Evolutionary conservation across 2,329 filamentous ascomycete genomes (phyloP), one percentile per base, ranked within the genome.

Genomic region (Sordariomycetes sp.): DNA sequence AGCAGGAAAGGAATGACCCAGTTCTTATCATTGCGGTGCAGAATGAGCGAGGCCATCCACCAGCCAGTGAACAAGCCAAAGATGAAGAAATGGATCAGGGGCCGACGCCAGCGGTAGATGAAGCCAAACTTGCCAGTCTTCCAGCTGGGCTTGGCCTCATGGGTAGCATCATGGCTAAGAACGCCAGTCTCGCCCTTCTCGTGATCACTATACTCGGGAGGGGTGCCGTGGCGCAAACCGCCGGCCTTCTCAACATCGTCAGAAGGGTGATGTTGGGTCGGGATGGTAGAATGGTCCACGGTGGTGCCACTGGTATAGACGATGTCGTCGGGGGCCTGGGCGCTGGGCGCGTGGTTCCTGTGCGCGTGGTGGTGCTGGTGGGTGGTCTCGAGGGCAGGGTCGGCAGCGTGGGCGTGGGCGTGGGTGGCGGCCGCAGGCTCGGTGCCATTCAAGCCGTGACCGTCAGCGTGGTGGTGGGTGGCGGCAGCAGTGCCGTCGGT

Each of bases 1-100:
- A 94, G 53, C 33, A 94, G 67, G 59, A 93, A 92, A 0, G 87
- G 86, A 32, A 88, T 74, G 37, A 93, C 59, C 86, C 86, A 94
- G 49, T 85, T 86, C 58, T 67, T 68, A 49, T 86, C 76, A 39
- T 80, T 46, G 39, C 75, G 75, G 54, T 90, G 85, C 34, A 86
- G 64, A 39, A 87, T 66, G 31, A 90, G 62, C 35, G 79, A 75
- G 6, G 81, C 78, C 43, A 88, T 80, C 82, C 82, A 88, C 83
- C 83, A 87, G 48, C 64, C 67, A 4, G 65, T 68, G 40, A 65
- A 63, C 36, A 68, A 44, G 32, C 46, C 43, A 34, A 61, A 62
- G 47, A 69, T 43, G 49, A 65, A 45, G 43, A 66, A 40, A 51
- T 75, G 71, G 30, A 63, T 50, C 29, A 66, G 46, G 37, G 65